phyloP scores from a whole-genome alignment of 1,284 basidiomycete genomes.

The Porodaedalea pini region DNA sequence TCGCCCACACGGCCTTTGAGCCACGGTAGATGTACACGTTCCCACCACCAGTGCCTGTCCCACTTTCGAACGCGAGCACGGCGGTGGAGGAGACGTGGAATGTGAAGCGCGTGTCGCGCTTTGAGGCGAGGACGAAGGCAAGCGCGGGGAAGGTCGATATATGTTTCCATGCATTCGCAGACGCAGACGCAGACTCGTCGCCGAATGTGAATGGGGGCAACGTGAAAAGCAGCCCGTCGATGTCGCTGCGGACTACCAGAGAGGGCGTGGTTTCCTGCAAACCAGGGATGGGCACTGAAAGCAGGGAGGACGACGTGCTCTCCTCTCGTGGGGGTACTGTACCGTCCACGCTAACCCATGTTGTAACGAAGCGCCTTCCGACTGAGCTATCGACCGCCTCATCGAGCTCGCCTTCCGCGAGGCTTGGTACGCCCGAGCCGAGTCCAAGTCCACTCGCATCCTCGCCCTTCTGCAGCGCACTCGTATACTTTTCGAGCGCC shows the following conservation, averaged over 20 bases:
- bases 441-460: conserved; percentile 56
- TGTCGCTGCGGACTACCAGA: conserved; percentile 71
- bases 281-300: conserved; percentile 63
- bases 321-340: conserved; percentile 34
- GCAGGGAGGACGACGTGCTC: conserved; percentile 46
- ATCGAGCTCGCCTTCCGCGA: conserved; percentile 80
- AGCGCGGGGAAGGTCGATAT: conserved; percentile 81
- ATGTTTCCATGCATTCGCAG: conserved; percentile 70
- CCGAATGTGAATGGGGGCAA: conserved; percentile 28
- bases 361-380: conserved; percentile 56
- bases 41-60: conserved; percentile 57
- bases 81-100: conserved; percentile 56
- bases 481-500: conserved; percentile 81
- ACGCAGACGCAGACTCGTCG: no score
- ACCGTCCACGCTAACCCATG: conserved; percentile 61
- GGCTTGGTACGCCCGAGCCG: conserved; percentile 65
- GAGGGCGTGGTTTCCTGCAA: conserved; percentile 33
- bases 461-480: conserved; percentile 50
- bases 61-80: conserved; percentile 81
- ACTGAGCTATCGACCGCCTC: conserved; percentile 74
- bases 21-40: conserved; percentile 84
- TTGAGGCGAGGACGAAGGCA: conserved; percentile 91
- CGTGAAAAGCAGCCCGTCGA: conserved; percentile 77
- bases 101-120: conserved; percentile 83
- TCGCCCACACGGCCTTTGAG: conserved; percentile 54